Base-by-base conservation (phyloP, 257 asterid genomes). In the Solanum medicagineum region DNA sequence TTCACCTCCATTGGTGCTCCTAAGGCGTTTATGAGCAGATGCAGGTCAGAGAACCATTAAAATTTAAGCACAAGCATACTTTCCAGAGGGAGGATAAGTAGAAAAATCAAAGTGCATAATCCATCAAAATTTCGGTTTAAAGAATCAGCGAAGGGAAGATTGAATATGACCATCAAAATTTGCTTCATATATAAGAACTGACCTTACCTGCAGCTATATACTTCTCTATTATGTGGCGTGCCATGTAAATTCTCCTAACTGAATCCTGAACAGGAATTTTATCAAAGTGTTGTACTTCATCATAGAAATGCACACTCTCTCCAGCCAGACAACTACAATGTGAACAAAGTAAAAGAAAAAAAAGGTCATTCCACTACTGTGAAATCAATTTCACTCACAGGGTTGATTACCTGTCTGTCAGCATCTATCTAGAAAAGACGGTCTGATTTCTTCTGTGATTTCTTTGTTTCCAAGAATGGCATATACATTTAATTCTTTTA, bases 1-100 rank as follows among this genome's bases (percentile, higher is more conserved):
- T 95, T 95, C 86, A 95, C 97, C 89, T 95, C 97, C 97, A 92
- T 92, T 16, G 89, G 63, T 81, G 98, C 94, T 84, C 97, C 98
- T 93, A 87, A 22, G 42, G 87, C 36, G 71, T 82, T 12, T 45
- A 47, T 49, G 80, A 66, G 81, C 56, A 69, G 54, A 84, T 66
- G 81, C 86, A 87, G 15, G 65, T 17, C 60, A 44, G n/a, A 8
- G 45, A 29, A 81, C 20, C 54, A 70, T 54, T 63, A 71, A 51
- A 19, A 26, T 53, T 53, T 26, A 51, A 51, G 47, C 83, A 77
- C 45, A 3, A 26, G 63, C 17, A 77, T 77, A 15, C 40, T 24
- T 77, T 77, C 63, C 62, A 51, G 63, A 77, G 60, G 12, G 8
- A 77, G 16, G 62, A 77, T 53, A 22, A 51, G 44, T 22, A 49